A percentile compares a stretch with the other conserved stretches of the same genome.
Evolutionary conservation across 345 rosid species (phyloP).

Genomic region (Arabis alpina): DNA sequence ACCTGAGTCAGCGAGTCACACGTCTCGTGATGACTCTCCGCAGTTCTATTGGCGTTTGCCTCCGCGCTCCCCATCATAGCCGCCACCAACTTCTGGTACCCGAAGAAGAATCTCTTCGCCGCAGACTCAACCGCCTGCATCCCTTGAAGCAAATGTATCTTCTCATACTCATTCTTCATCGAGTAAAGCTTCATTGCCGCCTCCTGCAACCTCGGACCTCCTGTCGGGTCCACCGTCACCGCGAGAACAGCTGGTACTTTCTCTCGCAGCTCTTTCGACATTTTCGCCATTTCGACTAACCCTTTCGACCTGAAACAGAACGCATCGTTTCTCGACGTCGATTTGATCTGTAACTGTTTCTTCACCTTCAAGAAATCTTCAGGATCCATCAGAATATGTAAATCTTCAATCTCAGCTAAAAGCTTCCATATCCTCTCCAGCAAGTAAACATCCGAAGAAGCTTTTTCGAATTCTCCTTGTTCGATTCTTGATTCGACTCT

Average conservation of each 20-base stretch:
- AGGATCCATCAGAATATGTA: slow-evolving; percentile 79
- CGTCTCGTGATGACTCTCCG: slow-evolving; percentile 41
- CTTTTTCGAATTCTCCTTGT: slow-evolving; percentile 47
- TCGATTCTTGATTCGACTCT: slow-evolving; percentile 59
- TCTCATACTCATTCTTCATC: slow-evolving; percentile 56
- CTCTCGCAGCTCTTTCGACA: slow-evolving; percentile 73
- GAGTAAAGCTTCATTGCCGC: slow-evolving; percentile 86
- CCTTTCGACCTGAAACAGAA: slow-evolving; percentile 80
- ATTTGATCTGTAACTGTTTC: slow-evolving; percentile 55
- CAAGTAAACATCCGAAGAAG: slow-evolving; percentile 64
- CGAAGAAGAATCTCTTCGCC: slow-evolving; percentile 73
- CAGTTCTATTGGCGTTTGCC: slow-evolving; percentile 53
- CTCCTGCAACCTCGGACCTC: slow-evolving; percentile 90
- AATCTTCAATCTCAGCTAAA: slow-evolving; percentile 63
- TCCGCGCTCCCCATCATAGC: slow-evolving; percentile 87
- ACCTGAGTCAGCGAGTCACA: slow-evolving; percentile 70
- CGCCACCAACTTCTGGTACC: slow-evolving; percentile 71
- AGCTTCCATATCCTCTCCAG: slow-evolving; percentile 78
- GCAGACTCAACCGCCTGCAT: slow-evolving; percentile 83
- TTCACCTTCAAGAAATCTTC: slow-evolving; percentile 82
- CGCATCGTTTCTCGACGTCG: slow-evolving; percentile 54
- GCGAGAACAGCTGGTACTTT: slow-evolving; percentile 70
- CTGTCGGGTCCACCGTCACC: slow-evolving; percentile 89
- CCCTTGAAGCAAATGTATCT: slow-evolving; percentile 70
- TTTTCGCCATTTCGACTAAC: slow-evolving; percentile 59